Base-by-base conservation (phyloP, 1,284 basidiomycete genomes). In the Ganoderma multipileum region DNA sequence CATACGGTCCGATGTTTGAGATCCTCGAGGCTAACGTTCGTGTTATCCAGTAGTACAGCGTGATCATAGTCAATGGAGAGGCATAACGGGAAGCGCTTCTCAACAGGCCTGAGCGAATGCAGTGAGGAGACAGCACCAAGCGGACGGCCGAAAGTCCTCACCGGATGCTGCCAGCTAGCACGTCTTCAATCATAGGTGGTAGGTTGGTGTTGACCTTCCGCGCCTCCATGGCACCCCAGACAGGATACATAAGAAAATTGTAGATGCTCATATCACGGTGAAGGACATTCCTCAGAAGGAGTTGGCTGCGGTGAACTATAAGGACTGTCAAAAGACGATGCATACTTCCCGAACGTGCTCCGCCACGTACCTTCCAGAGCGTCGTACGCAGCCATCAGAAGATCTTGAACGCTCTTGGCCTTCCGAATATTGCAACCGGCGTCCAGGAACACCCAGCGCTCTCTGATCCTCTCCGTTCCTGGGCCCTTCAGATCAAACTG, bases 231-330 rank as follows among this genome's bases (percentile, higher is more conserved):
- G 7, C 18, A 12, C 39, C 39, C 60, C 41, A 61, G 11, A 16
- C n/a, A 18, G 60, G 42, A 11, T 61, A 61, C 42, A 47, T 61
- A 12, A 61, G 60, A 26, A 61, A 33, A 42, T 61, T 61, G 26
- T 44, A 36, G 4, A 28, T 9, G 11, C 60, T 61, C 60, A 61
- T 61, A 26, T 61, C 60, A 5, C 42, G 60, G 28, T 61, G 60
- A 7, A 61, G 41, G 18, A 61, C 60, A 30, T 44, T 33, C 23
- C 60, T 8, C 14, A 47, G 20, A n/a, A 18, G 6, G 12, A 47
- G 18, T 8, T 41, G 6, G 7, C 26, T 61, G 41, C 60, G 60
- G 30, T 61, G 60, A 26, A 61, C 60, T 61, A 33, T 14, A 3
- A 38, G 1, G 14, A 9, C 2, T 2, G 41, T 26, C 20, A 23